Base-by-base conservation (phyloP, 2,329 filamentous ascomycete genomes). In the Penicillium rolfsii region DNA sequence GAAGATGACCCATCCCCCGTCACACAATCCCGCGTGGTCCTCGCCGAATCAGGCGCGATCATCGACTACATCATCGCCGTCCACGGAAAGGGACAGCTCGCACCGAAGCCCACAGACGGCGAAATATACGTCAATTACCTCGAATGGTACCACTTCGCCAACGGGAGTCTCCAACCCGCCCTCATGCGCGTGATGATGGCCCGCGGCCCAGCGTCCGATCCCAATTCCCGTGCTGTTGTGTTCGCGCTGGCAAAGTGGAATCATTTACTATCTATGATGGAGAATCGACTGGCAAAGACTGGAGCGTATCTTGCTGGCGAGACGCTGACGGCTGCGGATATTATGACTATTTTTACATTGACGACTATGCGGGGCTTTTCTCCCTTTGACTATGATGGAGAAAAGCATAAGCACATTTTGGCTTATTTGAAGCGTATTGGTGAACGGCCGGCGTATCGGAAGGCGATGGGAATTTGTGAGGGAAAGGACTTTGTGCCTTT, bases 61-160 rank as follows among this genome's bases (percentile, higher is more conserved):
- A 55, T 60, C 1, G 66, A 68, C 43, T 69, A 69, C 41, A 57
- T 69, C 24, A 66, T 68, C 24, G 60, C 63, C 9, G 62, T 63
- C 11, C 48, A 69, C 41, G 67, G 67, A 5, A 53, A 64, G 14
- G 67, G 67, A 9, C 62, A 58, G 5, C 19, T 69, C n/a, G 58
- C 59, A 6, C 60, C 38, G 1, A 68, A 66, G 1, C 66, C 66
- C 2, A 64, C 66, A n/a, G 67, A 69, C 11, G 62, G 67, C 7
- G 60, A 61, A 5, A 54, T 55, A 6, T 69, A 69, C 36, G n/a
- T 64, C n/a, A 43, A 59, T 28, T 69, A 62, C 30, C 53, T 69
- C 4, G 61, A 67, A 30, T 69, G 67, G 66, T 68, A 64, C 43
- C 64, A 69, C n/a, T 63, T 66, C 50, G 66, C 66, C 30, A 69